Conservation (phyloP, 176 grass and related monocot genomes). For the Avena atlantica region DNA sequence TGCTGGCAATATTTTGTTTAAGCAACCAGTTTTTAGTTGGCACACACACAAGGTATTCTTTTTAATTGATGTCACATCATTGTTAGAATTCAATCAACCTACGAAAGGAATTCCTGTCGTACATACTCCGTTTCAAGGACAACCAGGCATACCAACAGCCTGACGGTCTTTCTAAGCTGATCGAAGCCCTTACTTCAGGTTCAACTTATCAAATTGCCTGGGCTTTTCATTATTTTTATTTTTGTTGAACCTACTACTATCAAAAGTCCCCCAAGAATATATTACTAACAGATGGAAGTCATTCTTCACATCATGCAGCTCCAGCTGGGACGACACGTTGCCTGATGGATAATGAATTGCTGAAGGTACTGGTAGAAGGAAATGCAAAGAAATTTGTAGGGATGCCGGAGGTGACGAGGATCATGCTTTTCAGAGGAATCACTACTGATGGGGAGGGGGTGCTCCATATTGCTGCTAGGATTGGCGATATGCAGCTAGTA, state of each 20-base stretch:
- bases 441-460: background rate
- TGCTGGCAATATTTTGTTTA: background rate
- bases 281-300: background rate
- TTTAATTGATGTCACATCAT: background rate
- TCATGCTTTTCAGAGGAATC: background rate
- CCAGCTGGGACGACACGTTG: background rate
- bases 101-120: background rate
- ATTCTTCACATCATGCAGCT: background rate
- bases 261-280: background rate
- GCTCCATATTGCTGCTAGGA: slow-evolving; percentile 3
- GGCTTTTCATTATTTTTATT: background rate
- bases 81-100: background rate
- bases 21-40: background rate
- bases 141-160: background rate
- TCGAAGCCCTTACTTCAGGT: background rate
- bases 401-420: background rate
- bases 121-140: background rate
- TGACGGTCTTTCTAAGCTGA: background rate
- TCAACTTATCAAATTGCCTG: background rate
- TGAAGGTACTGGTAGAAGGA: background rate
- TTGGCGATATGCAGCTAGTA: background rate
- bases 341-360: background rate
- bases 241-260: background rate
- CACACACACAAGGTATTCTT: background rate
- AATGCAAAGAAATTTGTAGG: background rate